Evolutionary conservation across 352 stramenopile species (phyloP).

Genomic region (Pythium folliculosum): DNA sequence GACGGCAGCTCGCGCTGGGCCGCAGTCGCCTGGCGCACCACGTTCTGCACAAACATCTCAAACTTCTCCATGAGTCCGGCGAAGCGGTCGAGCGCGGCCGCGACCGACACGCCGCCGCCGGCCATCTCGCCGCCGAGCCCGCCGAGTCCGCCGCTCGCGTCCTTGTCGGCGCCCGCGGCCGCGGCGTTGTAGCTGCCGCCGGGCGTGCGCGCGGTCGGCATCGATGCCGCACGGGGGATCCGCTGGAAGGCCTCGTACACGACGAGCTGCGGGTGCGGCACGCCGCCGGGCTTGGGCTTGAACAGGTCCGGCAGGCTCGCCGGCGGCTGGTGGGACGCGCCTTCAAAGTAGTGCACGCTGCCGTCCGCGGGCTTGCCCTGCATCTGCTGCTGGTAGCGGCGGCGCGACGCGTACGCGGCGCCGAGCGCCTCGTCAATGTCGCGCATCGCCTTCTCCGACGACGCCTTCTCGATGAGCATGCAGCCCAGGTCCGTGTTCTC

Average conservation of each 20-base stretch:
- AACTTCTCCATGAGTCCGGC: slow-evolving; percentile 85
- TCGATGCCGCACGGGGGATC: slow-evolving; percentile 90
- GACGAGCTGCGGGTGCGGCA: slow-evolving; percentile 92
- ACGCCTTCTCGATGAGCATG: slow-evolving; percentile 99
- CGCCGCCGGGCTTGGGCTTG: slow-evolving; percentile 91
- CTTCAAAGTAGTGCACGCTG: slow-evolving; percentile 78
- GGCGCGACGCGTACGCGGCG: slow-evolving; percentile 78
- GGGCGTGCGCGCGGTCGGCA: slow-evolving; percentile 70
- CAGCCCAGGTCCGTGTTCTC: slow-evolving; percentile 99
- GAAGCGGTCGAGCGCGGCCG: slow-evolving; percentile 78
- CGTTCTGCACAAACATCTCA: slow-evolving; percentile 87
- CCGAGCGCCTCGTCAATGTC: slow-evolving; percentile 97
- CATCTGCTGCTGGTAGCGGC: slow-evolving; percentile 85
- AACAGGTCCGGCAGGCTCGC: slow-evolving; percentile 92
- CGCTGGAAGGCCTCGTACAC: slow-evolving; percentile 99
- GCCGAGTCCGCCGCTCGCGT: slow-evolving; percentile 22
- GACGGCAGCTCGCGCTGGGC: slow-evolving; percentile 79
- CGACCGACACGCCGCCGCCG: slow-evolving; percentile 62
- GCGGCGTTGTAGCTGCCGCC: slow-evolving; percentile 30
- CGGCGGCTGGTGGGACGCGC: slow-evolving; percentile 60
- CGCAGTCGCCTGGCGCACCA: slow-evolving; percentile 71
- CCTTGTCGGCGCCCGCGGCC: slow-evolving; percentile 22
- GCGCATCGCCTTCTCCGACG: slow-evolving; percentile 97
- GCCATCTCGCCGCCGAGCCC: slow-evolving; percentile 14
- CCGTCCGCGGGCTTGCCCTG: slow-evolving; percentile 72